Evolutionary conservation across 495 filamentous ascomycete genomes (phyloP).

Genomic region (Hyphodiscus hymeniophilus): DNA sequence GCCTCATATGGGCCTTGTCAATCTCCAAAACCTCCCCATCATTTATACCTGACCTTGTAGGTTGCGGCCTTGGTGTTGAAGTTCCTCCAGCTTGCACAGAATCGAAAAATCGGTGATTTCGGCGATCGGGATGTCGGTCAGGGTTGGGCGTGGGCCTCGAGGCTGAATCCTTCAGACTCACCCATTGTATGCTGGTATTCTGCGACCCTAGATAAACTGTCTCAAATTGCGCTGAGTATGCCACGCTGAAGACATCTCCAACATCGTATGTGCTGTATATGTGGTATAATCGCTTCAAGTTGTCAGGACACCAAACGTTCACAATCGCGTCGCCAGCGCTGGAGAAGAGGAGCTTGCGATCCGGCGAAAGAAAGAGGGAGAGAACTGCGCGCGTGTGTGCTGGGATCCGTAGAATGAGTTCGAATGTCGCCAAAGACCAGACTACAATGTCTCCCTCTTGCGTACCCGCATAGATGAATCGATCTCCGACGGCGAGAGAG

Average conservation of each 20-base stretch:
- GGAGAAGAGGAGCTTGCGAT: slow-evolving; percentile 74
- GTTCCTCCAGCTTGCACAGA: slow-evolving; percentile 71
- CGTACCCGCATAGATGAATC: slow-evolving; percentile 75
- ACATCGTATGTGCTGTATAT: slow-evolving; percentile 93
- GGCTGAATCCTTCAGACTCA: slow-evolving; percentile 36
- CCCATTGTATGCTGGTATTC: slow-evolving; percentile 83
- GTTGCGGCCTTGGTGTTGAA: slow-evolving; percentile 53
- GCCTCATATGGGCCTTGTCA: slow-evolving; percentile 67
- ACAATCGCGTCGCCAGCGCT: slow-evolving; percentile 90
- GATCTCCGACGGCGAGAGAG: slow-evolving; percentile 52
- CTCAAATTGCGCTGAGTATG: slow-evolving; percentile 67
- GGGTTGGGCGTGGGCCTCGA: slow-evolving; percentile 51
- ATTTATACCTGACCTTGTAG: slow-evolving; percentile 29
- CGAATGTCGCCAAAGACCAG: slow-evolving; percentile 82
- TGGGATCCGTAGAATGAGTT: slow-evolving; percentile 64
- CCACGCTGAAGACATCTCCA: slow-evolving; percentile 89
- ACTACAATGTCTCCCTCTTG: slow-evolving; percentile 88
- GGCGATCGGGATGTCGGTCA: slow-evolving; percentile 62
- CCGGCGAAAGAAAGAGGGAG: slow-evolving; percentile 67
- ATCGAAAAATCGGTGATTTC: slow-evolving; percentile 94
- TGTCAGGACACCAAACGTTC: slow-evolving; percentile 56
- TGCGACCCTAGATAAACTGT: slow-evolving; percentile 90
- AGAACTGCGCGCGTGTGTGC: slow-evolving; percentile 89
- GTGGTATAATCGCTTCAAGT: slow-evolving; percentile 56
- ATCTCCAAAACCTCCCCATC: slow-evolving; percentile 69